A percentile compares a stretch with the other conserved stretches of the same genome.
These are phyloP conservation scores for Tylopilus sp. DNA, from an alignment of 1,284 basidiomycete genomes.

Conservation along the genomic window DNA sequence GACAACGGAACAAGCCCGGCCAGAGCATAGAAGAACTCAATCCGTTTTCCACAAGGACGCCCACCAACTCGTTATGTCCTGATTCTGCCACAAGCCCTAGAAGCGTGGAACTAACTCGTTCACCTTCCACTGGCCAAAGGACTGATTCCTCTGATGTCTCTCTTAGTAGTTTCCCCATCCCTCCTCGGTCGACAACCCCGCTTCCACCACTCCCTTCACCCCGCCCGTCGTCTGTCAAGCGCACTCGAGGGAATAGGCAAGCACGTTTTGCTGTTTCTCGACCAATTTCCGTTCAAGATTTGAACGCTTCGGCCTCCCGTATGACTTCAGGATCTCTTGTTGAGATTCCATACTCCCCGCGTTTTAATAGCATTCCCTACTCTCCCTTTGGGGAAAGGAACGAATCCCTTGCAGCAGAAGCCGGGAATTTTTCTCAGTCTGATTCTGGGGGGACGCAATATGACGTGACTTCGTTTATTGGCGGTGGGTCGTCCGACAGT, in stretches of 20 bases:
- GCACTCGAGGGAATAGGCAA: slow-evolving; percentile 23
- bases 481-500: slow-evolving; percentile 41
- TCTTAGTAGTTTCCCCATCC: slow-evolving; percentile 64
- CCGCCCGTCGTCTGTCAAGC: slow-evolving; percentile 14
- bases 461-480: slow-evolving; percentile 75
- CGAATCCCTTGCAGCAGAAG: slow-evolving; percentile 24
- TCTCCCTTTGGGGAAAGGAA: slow-evolving; percentile 35
- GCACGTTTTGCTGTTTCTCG: slow-evolving; percentile 12
- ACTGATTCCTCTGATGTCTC: slow-evolving; percentile 52
- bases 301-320: slow-evolving; percentile 1
- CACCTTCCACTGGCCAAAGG: slow-evolving; percentile 30
- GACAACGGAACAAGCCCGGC: slow-evolving; percentile 63
- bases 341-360: slow-evolving; percentile 18
- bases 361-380: slow-evolving; percentile 20
- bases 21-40: slow-evolving; percentile 58
- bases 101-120: slow-evolving; percentile 18
- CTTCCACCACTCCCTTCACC: slow-evolving; percentile 17
- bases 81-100: slow-evolving; percentile 5
- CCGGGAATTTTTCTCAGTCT: slow-evolving; percentile 21
- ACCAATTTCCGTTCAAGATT: slow-evolving; percentile 6
- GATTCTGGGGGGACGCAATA: slow-evolving; percentile 56
- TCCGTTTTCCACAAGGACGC: slow-evolving; percentile 40
- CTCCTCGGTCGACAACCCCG: slow-evolving; percentile 41
- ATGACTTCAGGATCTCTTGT: slow-evolving; percentile 6
- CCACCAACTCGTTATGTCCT: slow-evolving; percentile 4